These are phyloP conservation scores for Aphanoascus verrucosus DNA, from an alignment of 2,329 filamentous ascomycete genomes.

Conservation along the genomic window DNA sequence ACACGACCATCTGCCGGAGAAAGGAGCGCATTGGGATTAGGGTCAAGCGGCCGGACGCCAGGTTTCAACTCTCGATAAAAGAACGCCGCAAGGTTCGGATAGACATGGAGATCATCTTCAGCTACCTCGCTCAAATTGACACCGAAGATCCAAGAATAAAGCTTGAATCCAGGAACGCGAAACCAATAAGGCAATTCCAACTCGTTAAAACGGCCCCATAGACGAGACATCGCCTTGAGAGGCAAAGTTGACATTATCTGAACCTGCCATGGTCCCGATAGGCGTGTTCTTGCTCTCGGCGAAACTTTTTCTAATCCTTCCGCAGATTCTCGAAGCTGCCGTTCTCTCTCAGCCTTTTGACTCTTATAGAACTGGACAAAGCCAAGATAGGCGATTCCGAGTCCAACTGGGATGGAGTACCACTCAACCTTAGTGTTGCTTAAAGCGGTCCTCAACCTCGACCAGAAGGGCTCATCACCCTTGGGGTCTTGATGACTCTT, in stretches of 20 bases:
- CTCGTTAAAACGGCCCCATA: constrained; percentile 90
- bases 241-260: constrained; percentile 89
- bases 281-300: constrained; percentile 55
- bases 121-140: constrained; percentile 78
- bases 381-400: constrained; percentile 77
- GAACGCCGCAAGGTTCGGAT: constrained; percentile 88
- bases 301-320: constrained; percentile 34
- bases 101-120: constrained; percentile 77
- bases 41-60: constrained; percentile 72
- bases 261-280: constrained; percentile 84
- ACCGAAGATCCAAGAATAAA: constrained; percentile 86
- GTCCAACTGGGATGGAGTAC: constrained; percentile 79
- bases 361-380: constrained; percentile 75
- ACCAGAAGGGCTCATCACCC: constrained; percentile 45
- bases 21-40: constrained; percentile 65
- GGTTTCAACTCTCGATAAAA: constrained; percentile 94
- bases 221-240: constrained; percentile 74
- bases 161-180: constrained; percentile 77
- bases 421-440: constrained; percentile 62
- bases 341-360: constrained; percentile 40
- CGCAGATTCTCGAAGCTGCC: constrained; percentile 39
- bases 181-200: constrained; percentile 78
- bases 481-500: constrained; percentile 28
- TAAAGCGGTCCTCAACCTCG: constrained; percentile 48
- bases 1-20: constrained; percentile 86